Conservation (phyloP, 345 rosid genomes). For the Raphanus raphanistrum region DNA sequence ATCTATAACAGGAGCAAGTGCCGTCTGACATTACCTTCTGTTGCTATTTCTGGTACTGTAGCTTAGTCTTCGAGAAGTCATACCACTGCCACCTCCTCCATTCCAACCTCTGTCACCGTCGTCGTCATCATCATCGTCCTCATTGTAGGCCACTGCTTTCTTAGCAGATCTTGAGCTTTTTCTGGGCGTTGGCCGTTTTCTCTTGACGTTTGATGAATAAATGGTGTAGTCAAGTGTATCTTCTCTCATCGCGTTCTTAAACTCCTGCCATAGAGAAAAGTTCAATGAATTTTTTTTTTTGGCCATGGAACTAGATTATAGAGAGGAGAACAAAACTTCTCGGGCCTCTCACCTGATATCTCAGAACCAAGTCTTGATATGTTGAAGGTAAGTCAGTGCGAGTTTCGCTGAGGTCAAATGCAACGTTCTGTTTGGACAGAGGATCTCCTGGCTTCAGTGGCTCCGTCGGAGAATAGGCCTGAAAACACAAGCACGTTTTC, state of each 20-base stretch:
- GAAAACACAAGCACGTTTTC: constrained; percentile 15
- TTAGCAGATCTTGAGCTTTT: constrained; percentile 35
- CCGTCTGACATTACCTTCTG: constrained; percentile 38
- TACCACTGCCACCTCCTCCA: constrained; percentile 42
- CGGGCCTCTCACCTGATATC: constrained; percentile 65
- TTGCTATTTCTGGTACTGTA: constrained; percentile 56
- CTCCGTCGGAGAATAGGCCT: constrained; percentile 94
- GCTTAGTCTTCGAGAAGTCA: constrained; percentile 48
- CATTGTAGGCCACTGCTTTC: constrained; percentile 33
- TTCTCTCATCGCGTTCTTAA: constrained; percentile 82
- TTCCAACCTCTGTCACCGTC: constrained; percentile 54
- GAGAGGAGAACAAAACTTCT: not conserved
- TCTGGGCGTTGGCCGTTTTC: constrained; percentile 61
- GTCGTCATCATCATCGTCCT: constrained; percentile 52
- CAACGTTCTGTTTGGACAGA: constrained; percentile 70
- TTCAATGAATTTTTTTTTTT: not conserved
- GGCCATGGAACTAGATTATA: not conserved
- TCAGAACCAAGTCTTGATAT: constrained; percentile 62
- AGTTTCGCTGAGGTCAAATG: constrained; percentile 64
- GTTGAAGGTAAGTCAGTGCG: constrained; percentile 56
- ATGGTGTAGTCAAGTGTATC: constrained; percentile 75
- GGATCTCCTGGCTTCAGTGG: constrained; percentile 72
- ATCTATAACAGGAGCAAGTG: constrained; percentile 3
- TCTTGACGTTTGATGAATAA: constrained; percentile 80
- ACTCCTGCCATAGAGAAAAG: constrained; percentile 55